Evolutionary conservation across 495 filamentous ascomycete genomes (phyloP).

Genomic region (Xylaria castorea): DNA sequence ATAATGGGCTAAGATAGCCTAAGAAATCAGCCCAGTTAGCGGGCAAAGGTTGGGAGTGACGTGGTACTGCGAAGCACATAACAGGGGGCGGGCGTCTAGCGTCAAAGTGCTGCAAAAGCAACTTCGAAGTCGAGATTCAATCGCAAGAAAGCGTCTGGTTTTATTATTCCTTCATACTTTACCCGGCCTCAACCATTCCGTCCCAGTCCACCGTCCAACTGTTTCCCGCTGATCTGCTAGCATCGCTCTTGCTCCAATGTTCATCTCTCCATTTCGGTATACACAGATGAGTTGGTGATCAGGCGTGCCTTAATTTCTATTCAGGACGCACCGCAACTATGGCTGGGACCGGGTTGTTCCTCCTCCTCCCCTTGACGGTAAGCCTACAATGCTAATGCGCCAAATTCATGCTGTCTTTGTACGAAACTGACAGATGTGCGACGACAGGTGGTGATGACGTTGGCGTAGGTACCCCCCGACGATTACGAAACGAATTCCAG

Average conservation of each 20-base stretch:
- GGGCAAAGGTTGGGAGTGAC: not conserved
- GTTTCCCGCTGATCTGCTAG: not conserved
- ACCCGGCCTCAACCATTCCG: conserved; percentile 6
- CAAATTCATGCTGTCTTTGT: conserved; percentile 18
- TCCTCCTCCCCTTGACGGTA: conserved; percentile 77
- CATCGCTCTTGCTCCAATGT: conserved; percentile 7
- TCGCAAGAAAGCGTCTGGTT: conserved; percentile 16
- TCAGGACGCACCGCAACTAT: conserved; percentile 35
- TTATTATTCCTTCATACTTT: not conserved
- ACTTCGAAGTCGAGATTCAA: conserved; percentile 1
- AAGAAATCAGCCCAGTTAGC: not conserved
- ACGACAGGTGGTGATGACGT: conserved; percentile 79
- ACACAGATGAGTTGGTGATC: conserved; percentile 42
- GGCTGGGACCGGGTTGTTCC: conserved; percentile 70
- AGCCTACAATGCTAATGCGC: conserved; percentile 28
- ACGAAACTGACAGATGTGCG: not conserved
- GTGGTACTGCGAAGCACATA: conserved; percentile 4
- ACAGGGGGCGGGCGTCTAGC: not conserved
- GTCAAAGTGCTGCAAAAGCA: conserved; percentile 20
- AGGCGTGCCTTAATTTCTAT: conserved; percentile 29
- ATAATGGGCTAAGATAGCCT: not conserved
- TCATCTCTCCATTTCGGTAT: not conserved
- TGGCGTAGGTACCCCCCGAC: conserved; percentile 71
- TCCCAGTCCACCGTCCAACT: conserved; percentile 1
- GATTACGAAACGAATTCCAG: conserved; percentile 16